A percentile compares a stretch with the other conserved stretches of the same genome.
These are phyloP conservation scores for Cystoderma amianthinum DNA, from an alignment of 768 basidiomycete genomes.

Conservation along the genomic window DNA sequence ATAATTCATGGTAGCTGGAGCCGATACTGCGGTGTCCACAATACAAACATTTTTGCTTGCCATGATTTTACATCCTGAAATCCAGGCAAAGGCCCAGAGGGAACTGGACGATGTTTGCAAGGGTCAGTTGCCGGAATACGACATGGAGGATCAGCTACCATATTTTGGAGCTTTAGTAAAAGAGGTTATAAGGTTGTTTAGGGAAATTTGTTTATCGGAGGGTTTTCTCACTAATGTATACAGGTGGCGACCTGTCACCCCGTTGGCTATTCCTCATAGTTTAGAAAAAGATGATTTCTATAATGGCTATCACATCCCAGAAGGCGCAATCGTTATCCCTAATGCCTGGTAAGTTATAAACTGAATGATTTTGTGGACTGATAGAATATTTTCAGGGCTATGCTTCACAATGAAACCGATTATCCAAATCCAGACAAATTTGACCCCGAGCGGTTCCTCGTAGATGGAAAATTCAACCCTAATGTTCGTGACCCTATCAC, in stretches of 20 bases:
- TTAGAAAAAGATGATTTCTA: slow-evolving; percentile 34
- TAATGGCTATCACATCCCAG: slow-evolving; percentile 36
- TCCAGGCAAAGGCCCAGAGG: slow-evolving; percentile 25
- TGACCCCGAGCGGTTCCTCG: slow-evolving; percentile 14
- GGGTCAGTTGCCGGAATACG: slow-evolving; percentile 26
- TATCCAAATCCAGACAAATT: too few species aligned
- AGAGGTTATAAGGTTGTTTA: slow-evolving; percentile 24
- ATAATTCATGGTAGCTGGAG: slow-evolving; percentile 12
- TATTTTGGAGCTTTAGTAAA: slow-evolving; percentile 28
- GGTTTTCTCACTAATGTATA: not conserved
- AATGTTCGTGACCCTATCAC: slow-evolving; percentile 2
- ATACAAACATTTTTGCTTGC: slow-evolving; percentile 26
- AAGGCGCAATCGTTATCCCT: slow-evolving; percentile 26
- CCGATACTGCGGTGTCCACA: slow-evolving; percentile 18
- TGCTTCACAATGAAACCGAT: too few species aligned
- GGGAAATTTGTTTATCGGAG: slow-evolving; percentile 1
- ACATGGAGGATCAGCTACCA: slow-evolving; percentile 26
- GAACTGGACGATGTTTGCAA: slow-evolving; percentile 30
- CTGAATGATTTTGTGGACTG: slow-evolving; percentile 16
- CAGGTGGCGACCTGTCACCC: slow-evolving; percentile 22
- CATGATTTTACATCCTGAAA: slow-evolving; percentile 32
- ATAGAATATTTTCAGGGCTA: too few species aligned
- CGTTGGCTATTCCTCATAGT: slow-evolving; percentile 26
- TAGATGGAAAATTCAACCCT: slow-evolving; percentile 3
- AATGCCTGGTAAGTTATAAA: slow-evolving; percentile 24